Evolutionary conservation across 176 grass and related monocot genomes (phyloP), one percentile per base, ranked within the genome.

Genomic region (Rhynchospora breviuscula): DNA sequence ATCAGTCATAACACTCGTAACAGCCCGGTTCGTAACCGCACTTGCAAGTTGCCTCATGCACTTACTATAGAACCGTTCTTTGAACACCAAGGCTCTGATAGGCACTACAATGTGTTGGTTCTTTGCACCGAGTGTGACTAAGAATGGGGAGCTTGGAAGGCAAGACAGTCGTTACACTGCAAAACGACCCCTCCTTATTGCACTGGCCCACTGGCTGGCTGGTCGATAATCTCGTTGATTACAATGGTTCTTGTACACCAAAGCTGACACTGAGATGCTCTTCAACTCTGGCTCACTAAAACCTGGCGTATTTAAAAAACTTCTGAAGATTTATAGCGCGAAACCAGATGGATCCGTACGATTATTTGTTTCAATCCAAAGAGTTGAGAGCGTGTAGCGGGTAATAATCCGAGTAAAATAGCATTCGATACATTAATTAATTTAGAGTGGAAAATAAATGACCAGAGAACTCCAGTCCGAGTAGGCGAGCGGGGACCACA

Each of bases 401-500:
- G 54, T 81, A 6, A 8, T 2, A 11, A 22, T n/a, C 5, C 10
- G 2, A 7, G 22, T 18, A 9, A 74, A 18, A 43, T 14, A 0
- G 7, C 59, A 8, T 65, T 48, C 67, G 51, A 10, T 84, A 84
- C 10, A 72, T 7, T n/a, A 78, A 21, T 46, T 63, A 6, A 13
- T 18, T 40, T 45, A 31, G 22, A 75, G 6, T 14, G 14, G 25
- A 35, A 23, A 1, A 18, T 18, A 78, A 11, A 78, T 9, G 51
- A 78, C 57, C 73, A 54, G 13, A 9, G 17, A 17, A 53, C 11
- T 17, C 58, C 35, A 35, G 22, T 21, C 10, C 57, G 15, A 21
- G 56, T 25, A 81, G 40, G 26, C 63, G 54, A 59, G 52, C 40
- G 73, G 83, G 64, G 83, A 63, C 70, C 64, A 31, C 9, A 85